These are phyloP conservation scores for Malassezia restricta DNA, from an alignment of 1,284 basidiomycete genomes.

Conservation along the genomic window DNA sequence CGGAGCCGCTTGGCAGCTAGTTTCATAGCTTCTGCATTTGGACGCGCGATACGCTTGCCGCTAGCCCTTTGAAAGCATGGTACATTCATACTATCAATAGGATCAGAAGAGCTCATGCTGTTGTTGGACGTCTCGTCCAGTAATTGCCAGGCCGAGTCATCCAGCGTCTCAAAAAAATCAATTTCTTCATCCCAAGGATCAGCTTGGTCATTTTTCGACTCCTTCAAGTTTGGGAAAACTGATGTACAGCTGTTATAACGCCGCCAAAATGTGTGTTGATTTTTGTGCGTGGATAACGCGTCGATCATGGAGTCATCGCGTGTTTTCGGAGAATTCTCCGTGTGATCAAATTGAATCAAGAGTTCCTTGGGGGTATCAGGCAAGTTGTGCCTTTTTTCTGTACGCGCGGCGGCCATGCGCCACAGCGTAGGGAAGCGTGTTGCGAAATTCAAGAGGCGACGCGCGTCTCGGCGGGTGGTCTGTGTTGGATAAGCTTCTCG, in stretches of 20 bases:
- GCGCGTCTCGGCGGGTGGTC: too few relatives aligned
- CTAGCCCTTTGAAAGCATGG: conserved; percentile 8
- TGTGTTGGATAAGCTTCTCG: too few relatives aligned
- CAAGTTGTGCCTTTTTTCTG: too few relatives aligned
- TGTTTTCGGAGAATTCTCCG: too few relatives aligned
- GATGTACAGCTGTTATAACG: neutral
- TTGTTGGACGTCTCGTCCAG: conserved; percentile 1
- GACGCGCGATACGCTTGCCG: conserved; percentile 11
- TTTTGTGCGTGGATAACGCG: neutral
- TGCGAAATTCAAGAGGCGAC: too few relatives aligned
- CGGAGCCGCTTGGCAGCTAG: conserved; percentile 13
- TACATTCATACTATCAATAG: neutral
- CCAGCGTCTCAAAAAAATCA: conserved; percentile 14
- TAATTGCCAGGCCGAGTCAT: conserved; percentile 11
- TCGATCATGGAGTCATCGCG: too few relatives aligned
- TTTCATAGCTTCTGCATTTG: conserved; percentile 9
- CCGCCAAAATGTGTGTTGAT: neutral
- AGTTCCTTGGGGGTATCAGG: too few relatives aligned
- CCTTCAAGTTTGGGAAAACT: neutral
- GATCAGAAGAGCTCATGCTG: neutral
- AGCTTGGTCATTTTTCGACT: neutral
- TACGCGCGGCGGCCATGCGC: too few relatives aligned
- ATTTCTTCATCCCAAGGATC: conserved; percentile 1
- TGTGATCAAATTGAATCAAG: too few relatives aligned
- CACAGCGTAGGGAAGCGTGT: too few relatives aligned